These are phyloP conservation scores for Vitellaria paradoxa DNA, from an alignment of 179 eudicot genomes.

Conservation along the genomic window DNA sequence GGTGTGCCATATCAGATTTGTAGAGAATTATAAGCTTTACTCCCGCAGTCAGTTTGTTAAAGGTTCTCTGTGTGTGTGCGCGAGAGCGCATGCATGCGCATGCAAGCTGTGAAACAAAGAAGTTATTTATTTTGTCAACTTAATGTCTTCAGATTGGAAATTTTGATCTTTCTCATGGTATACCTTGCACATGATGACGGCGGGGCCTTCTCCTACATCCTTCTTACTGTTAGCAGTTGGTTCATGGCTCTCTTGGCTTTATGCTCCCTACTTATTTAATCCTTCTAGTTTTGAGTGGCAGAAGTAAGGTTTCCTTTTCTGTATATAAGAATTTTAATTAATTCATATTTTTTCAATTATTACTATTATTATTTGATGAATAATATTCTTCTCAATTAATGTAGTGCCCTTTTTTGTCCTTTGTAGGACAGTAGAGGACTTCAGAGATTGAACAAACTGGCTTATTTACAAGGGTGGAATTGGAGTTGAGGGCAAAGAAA, in stretches of 20 bases:
- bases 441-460: constrained; percentile 99
- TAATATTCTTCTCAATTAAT: background rate
- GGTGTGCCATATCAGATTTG: constrained; percentile 90
- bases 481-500: constrained; percentile 95
- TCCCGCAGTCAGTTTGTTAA: constrained; percentile 99
- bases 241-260: constrained; percentile 96
- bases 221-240: constrained; percentile 94
- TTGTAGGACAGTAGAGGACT: constrained; percentile 87
- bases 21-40: constrained; percentile 97
- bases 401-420: background rate
- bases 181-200: constrained; percentile 79
- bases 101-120: no score
- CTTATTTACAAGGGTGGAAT: constrained; percentile 98
- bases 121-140: constrained; percentile 1
- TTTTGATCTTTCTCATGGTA: constrained; percentile 75
- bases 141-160: constrained; percentile 63
- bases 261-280: constrained; percentile 95
- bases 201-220: constrained; percentile 76
- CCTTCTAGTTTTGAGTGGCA: constrained; percentile 99
- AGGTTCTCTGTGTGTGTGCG: constrained; percentile 84
- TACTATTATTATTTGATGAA: background rate
- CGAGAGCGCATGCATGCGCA: background rate
- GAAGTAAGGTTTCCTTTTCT: constrained; percentile 53
- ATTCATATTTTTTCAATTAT: background rate
- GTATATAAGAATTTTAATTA: background rate